Evolutionary conservation across 495 filamentous ascomycete species (phyloP), one percentile per base, ranked within the genome.

Genomic region (Lepidopterella palustris): DNA sequence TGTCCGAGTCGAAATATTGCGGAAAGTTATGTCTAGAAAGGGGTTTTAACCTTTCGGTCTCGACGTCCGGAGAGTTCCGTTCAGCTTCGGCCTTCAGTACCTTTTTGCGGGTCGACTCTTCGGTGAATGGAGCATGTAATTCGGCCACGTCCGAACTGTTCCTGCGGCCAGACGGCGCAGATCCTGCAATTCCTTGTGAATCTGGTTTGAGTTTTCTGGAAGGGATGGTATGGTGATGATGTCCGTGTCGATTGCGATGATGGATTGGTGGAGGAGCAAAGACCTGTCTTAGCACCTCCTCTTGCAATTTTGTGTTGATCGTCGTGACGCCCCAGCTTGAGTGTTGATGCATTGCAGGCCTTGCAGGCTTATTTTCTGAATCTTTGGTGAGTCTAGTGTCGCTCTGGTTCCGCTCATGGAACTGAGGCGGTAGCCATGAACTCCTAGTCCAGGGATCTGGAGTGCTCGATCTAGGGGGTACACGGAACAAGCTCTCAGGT

Each of bases 251-350:
- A 42, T 81, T 78, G 28, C 79, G 77, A 58, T 84, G 82, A 69
- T 87, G 83, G 54, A 96, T 86, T 2, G 87, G 83, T 53, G 91
- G 86, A 28, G 90, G 89, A 40, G 88, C 79, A 72, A 98, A 98
- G 0, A 95, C 93, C 69, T 97, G 93, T 56, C 91, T 85, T 55
- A 98, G 84, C 20, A 98, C 92, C 69, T 96, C 88, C 66, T 96
- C 91, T 48, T 91, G 84, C 20, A 98, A 74, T 60, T 84, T 84
- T 57, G 84, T 86, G 68, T 98, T 98, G 21, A 97, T 88, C 20
- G 84, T 92, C 2, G 93, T 98, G n/a, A 90, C 89, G 11, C 93
- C 93, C 95, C 90, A 97, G 71, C 88, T 92, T 57, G 83, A 80
- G 47, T 75, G 73, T 21, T 74, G 76, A 45, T 76, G 74, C n/a